These are phyloP conservation scores for Protostelium mycophagum DNA, from an alignment of 78 protist genomes.

Conservation along the genomic window DNA sequence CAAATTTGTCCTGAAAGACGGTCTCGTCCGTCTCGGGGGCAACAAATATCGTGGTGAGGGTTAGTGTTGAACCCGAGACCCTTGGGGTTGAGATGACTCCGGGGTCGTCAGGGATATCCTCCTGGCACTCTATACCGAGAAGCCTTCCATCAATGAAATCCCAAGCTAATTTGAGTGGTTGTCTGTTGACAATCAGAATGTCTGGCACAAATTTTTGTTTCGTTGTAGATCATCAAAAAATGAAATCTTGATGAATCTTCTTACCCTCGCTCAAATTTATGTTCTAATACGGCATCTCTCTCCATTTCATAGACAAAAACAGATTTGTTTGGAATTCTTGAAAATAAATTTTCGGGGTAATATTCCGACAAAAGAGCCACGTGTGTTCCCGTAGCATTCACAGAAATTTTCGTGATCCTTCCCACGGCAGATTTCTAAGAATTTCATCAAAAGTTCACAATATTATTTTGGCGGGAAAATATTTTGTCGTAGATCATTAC, in stretches of 20 bases:
- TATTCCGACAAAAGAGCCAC: conserved; percentile 8
- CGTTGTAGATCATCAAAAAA: no score
- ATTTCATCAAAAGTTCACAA: not conserved
- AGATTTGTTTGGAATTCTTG: not conserved
- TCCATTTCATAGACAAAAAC: not conserved
- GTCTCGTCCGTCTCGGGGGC: not conserved
- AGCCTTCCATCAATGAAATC: not conserved
- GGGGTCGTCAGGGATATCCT: not conserved
- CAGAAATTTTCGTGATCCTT: not conserved
- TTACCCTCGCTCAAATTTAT: not conserved
- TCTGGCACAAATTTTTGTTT: no score
- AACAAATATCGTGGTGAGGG: not conserved
- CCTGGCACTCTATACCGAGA: not conserved
- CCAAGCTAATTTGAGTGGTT: not conserved
- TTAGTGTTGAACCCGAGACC: not conserved
- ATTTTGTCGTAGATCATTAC: no score
- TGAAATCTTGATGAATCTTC: not conserved
- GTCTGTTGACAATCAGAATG: not conserved
- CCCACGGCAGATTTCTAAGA: not conserved
- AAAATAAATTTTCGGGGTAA: not conserved
- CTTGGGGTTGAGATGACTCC: not conserved
- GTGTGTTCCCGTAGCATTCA: conserved; percentile 19
- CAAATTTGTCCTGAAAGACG: not conserved
- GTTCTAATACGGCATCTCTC: not conserved
- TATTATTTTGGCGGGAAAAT: no score